These are phyloP conservation scores for Pulchroboletus neoregius DNA, from an alignment of 1,284 basidiomycete species.

Conservation along the genomic window DNA sequence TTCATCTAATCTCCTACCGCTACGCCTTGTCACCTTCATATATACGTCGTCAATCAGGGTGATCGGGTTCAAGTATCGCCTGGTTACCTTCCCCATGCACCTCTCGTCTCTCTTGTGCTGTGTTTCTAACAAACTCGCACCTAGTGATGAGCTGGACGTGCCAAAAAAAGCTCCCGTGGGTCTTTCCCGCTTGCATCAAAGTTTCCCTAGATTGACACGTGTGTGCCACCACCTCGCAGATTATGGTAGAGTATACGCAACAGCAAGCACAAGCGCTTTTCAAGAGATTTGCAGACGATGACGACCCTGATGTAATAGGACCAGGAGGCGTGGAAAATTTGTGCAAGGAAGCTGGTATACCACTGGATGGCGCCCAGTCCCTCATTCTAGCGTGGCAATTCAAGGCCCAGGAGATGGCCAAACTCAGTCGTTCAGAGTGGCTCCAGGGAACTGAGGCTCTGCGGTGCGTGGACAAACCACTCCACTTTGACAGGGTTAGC, in stretches of 20 bases:
- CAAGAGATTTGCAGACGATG: constrained; percentile 55
- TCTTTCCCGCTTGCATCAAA: constrained; percentile 1
- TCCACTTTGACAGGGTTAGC: neutral
- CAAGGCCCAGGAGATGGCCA: constrained; percentile 63
- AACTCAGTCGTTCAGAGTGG: constrained; percentile 65
- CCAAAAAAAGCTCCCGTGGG: constrained; percentile 25
- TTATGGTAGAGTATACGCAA: constrained; percentile 45
- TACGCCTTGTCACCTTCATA: constrained; percentile 10
- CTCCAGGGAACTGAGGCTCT: constrained; percentile 50
- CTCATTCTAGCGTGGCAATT: constrained; percentile 72
- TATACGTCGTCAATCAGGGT: constrained; percentile 16
- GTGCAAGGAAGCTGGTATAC: constrained; percentile 59
- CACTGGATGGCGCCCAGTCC: constrained; percentile 66
- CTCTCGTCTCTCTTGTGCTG: constrained; percentile 51
- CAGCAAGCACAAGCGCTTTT: constrained; percentile 55
- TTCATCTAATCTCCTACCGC: constrained; percentile 16
- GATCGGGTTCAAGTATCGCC: constrained; percentile 18
- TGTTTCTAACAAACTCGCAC: constrained; percentile 45
- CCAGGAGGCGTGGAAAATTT: constrained; percentile 65
- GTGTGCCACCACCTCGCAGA: constrained; percentile 3
- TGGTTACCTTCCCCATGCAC: constrained; percentile 40
- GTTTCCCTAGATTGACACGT: neutral
- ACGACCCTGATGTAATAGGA: constrained; percentile 55
- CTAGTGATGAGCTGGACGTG: constrained; percentile 43
- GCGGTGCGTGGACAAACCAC: constrained; percentile 42